Percentiles rank a stretch among this genome's conserved stretches.
phyloP scores from a whole-genome alignment of 805 yeast genomes.

The Hanseniaspora meyeri region DNA sequence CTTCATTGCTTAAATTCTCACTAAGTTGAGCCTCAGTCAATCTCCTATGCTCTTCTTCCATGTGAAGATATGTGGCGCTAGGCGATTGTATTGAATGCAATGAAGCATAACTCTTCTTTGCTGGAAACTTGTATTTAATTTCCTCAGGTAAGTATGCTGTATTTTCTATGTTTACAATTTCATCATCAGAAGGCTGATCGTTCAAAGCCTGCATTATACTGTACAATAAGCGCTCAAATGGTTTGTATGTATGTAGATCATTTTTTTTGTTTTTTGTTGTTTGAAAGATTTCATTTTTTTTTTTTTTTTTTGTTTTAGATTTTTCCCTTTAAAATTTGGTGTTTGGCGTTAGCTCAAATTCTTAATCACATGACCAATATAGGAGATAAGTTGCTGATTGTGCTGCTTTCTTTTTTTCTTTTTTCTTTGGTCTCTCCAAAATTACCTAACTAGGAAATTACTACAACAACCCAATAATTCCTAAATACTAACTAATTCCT shows the following conservation, averaged over 20 bases:
- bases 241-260: background rate
- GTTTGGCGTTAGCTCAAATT: too few species aligned
- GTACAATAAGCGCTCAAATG: background rate
- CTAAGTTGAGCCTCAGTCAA: constrained; percentile 1
- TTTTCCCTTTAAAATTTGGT: too few species aligned
- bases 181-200: constrained; percentile 1
- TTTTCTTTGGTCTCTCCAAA: background rate
- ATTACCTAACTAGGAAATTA: background rate
- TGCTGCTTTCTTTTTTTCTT: background rate
- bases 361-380: background rate
- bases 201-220: background rate
- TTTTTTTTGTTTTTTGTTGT: background rate
- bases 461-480: background rate
- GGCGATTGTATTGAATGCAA: constrained; percentile 10
- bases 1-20: background rate
- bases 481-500: background rate
- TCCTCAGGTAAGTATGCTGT: background rate
- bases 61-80: constrained; percentile 2
- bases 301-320: background rate
- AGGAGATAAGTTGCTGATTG: background rate
- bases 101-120: constrained; percentile 6
- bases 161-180: background rate
- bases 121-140: background rate
- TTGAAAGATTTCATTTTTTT: background rate
- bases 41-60: constrained; percentile 11